Conservation (phyloP, 192 early-diverging fungal species). For the Backusella westeae region DNA sequence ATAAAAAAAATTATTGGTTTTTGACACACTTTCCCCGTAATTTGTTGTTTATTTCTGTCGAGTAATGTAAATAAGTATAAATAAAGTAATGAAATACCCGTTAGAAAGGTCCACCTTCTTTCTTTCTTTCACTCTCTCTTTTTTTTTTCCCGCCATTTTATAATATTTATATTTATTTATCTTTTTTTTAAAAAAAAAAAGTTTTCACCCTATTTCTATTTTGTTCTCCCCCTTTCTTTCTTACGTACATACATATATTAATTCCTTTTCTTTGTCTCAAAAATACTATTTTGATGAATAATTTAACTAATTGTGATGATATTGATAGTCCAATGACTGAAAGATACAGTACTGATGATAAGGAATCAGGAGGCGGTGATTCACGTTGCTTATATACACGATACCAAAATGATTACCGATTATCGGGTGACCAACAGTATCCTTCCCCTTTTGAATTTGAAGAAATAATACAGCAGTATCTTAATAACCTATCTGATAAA, state of each 20-base stretch:
- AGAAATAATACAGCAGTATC: conserved; percentile 43
- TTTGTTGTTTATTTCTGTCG: conserved; percentile 8
- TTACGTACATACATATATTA: background rate
- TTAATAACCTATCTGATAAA: conserved; percentile 45
- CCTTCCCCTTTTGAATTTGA: conserved; percentile 43
- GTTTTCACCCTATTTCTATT: background rate
- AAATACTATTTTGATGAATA: background rate
- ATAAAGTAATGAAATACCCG: background rate
- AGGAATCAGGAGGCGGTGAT: background rate
- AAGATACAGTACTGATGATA: background rate
- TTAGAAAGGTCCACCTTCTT: background rate
- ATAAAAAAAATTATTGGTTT: background rate
- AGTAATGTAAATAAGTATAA: background rate
- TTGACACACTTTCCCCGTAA: conserved; percentile 9
- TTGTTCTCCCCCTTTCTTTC: background rate
- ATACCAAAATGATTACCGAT: conserved; percentile 1
- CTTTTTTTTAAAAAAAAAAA: background rate
- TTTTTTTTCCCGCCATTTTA: conserved; percentile 1
- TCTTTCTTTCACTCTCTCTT: background rate
- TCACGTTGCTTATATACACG: background rate
- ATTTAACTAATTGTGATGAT: background rate
- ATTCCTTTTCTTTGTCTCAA: background rate
- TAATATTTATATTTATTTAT: background rate
- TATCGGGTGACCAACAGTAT: conserved; percentile 31
- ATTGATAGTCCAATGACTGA: background rate